phyloP scores from a whole-genome alignment of 495 filamentous ascomycete species.

The Antarctomyces pellizariae region DNA sequence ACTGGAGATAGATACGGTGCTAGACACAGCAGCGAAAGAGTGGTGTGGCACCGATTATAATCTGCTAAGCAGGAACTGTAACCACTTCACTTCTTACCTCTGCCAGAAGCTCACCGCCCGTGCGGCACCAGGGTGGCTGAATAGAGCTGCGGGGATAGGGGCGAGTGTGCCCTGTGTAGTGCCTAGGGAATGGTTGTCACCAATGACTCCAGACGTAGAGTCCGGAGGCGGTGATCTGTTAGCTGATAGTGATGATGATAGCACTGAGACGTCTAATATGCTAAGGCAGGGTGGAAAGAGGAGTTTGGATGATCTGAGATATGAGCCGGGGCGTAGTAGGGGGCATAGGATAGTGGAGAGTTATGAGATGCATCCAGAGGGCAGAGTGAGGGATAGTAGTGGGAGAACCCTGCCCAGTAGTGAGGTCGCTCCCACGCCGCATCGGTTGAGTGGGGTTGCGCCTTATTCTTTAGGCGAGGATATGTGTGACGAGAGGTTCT shows the following conservation, averaged over 20 bases:
- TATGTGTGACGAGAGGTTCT: no score
- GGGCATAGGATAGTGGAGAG: conserved; percentile 12
- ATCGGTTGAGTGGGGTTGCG: no score
- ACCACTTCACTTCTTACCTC: conserved; percentile 54
- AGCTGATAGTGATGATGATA: conserved; percentile 28
- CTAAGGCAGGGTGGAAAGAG: conserved; percentile 16
- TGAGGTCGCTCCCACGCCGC: no score
- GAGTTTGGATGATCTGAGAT: conserved; percentile 6
- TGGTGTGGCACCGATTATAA: conserved; percentile 54
- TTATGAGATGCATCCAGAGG: no score
- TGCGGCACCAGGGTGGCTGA: conserved; percentile 44
- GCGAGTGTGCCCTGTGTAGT: conserved; percentile 57
- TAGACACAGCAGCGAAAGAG: conserved; percentile 36
- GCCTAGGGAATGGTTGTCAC: conserved; percentile 52
- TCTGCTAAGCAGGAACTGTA: conserved; percentile 57
- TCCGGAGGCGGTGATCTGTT: conserved; percentile 44
- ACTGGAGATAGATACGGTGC: conserved; percentile 39
- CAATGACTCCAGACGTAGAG: conserved; percentile 51
- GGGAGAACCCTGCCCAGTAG: no score
- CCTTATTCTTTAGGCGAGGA: no score
- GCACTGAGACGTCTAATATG: conserved; percentile 30
- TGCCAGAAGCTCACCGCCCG: conserved; percentile 38
- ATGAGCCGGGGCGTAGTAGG: conserved; percentile 4
- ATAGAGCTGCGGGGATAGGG: conserved; percentile 57
- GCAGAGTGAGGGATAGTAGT: no score